Base-by-base conservation (phyloP, 495 filamentous ascomycete genomes). In the Haplographium delicatum region DNA sequence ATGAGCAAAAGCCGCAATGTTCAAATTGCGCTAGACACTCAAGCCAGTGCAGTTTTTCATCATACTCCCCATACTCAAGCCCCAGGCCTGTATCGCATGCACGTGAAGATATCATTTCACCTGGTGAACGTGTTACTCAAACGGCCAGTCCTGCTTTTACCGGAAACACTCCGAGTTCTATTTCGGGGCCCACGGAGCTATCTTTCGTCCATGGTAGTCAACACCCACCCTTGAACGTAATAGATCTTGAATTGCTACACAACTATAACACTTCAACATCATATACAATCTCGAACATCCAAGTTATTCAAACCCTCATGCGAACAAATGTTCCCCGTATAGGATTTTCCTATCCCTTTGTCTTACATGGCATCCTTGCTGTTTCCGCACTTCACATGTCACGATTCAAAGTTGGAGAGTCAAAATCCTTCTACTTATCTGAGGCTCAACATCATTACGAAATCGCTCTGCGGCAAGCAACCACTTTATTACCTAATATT, bases 381-480 rank as follows among this genome's bases (percentile, higher is more conserved):
- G 13, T 31, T 13, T 31, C 28, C 28, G 28, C 28, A 6, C 28
- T 31, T 13, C 28, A 31, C 13, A 6, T 31, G 7, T 6, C 28
- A 24, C 39, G 35, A 18, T 51, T 44, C 38, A 44, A 43, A 10
- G 62, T 47, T 41, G n/a, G n/a, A n/a, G 68, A 51, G 26, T 63
- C 50, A 47, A 64, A 62, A 2, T 62, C 64, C 8, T 62, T 50
- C 5, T 80, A 79, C 50, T 64, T 70, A 10, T 68, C 73, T 22
- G 64, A 68, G 3, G 76, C 71, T 0, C 65, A 78, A 16, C 53
- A 73, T 23, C 68, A 79, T 30, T 70, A 81, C 51, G 68, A 71
- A 24, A 61, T 68, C 5, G 73, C 72, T 1, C 66, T 75, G 15
- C 65, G 64, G 0, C 65, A 70, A 24, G 76, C 71, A 28, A 66